Evolutionary conservation across 1,139 yeast genomes (phyloP).

Genomic region (Nakaseomyces delphensis): DNA sequence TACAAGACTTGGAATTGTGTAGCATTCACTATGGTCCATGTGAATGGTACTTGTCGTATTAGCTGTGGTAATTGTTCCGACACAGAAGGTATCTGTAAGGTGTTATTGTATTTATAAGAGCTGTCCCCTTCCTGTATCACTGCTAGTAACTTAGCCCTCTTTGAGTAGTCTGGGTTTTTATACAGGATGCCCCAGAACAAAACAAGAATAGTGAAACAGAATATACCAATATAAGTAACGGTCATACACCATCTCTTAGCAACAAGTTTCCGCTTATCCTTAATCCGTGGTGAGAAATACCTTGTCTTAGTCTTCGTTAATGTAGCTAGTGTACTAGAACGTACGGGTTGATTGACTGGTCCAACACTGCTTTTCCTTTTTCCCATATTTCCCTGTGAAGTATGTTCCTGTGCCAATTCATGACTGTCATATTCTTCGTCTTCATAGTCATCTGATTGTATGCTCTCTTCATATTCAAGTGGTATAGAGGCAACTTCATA

Average conservation of each 20-base stretch:
- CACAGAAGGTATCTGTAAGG: not conserved
- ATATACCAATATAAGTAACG: constrained; percentile 5
- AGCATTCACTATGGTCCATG: constrained; percentile 29
- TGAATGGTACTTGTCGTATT: constrained; percentile 15
- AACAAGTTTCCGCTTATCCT: constrained; percentile 10
- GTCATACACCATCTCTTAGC: constrained; percentile 11
- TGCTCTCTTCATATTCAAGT: constrained; percentile 1
- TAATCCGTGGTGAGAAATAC: constrained; percentile 13
- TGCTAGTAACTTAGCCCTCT: constrained; percentile 6
- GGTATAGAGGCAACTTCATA: not conserved
- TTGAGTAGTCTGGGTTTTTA: constrained; percentile 3
- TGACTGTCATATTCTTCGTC: not conserved
- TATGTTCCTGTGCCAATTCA: not conserved
- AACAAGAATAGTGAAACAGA: constrained; percentile 8
- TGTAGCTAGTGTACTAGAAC: not conserved
- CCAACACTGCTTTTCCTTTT: not conserved
- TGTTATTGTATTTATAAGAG: not conserved
- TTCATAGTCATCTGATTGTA: not conserved
- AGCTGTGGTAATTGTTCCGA: constrained; percentile 10
- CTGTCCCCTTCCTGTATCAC: constrained; percentile 9
- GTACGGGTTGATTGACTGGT: constrained; percentile 7
- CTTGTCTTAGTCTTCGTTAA: not conserved
- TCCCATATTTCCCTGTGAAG: not conserved
- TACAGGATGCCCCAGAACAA: constrained; percentile 10
- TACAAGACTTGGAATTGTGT: constrained; percentile 17